phyloP scores from a whole-genome alignment of 2,329 filamentous ascomycete genomes.

The Trichoderma sp. region DNA sequence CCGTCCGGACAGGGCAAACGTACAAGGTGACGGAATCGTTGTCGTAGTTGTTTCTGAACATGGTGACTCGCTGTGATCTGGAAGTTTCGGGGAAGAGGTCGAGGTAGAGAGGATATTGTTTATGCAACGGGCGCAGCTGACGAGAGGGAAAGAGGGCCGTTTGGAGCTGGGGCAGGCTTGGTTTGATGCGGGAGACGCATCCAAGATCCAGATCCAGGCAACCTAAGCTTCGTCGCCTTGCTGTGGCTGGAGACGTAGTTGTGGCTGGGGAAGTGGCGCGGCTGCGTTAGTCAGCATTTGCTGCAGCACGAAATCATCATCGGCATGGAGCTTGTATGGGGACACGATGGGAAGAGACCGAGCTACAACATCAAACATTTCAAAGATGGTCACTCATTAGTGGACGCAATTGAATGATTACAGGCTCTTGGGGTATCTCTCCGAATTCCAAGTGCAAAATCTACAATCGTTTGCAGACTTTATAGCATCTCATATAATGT shows the following conservation, averaged over 20 bases:
- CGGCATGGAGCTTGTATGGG: too few species aligned
- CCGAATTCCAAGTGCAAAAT: too few species aligned
- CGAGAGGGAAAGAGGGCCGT: constrained; percentile 11
- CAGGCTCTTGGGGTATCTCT: too few species aligned
- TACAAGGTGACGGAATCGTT: constrained; percentile 99
- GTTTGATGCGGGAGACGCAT: constrained; percentile 29
- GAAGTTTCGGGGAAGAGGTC: constrained; percentile 21
- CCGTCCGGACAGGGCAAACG: constrained; percentile 44
- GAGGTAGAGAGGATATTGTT: neutral
- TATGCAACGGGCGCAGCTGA: constrained; percentile 27
- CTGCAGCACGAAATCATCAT: neutral
- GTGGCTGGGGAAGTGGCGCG: too few species aligned
- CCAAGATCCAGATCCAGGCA: constrained; percentile 36
- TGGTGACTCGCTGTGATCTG: constrained; percentile 51
- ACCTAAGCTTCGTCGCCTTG: constrained; percentile 44
- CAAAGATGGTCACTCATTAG: too few species aligned
- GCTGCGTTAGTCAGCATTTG: constrained; percentile 11
- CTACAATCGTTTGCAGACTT: too few species aligned
- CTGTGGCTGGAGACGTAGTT: constrained; percentile 24
- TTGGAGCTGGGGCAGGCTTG: constrained; percentile 5
- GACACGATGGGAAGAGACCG: too few species aligned
- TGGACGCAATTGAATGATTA: too few species aligned
- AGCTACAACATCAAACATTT: too few species aligned
- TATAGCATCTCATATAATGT: neutral
- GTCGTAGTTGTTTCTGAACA: constrained; percentile 99